A percentile compares a stretch with the other conserved stretches of the same genome.
Evolutionary conservation across 345 rosid species (phyloP).

Genomic region (Lepidium sativum): DNA sequence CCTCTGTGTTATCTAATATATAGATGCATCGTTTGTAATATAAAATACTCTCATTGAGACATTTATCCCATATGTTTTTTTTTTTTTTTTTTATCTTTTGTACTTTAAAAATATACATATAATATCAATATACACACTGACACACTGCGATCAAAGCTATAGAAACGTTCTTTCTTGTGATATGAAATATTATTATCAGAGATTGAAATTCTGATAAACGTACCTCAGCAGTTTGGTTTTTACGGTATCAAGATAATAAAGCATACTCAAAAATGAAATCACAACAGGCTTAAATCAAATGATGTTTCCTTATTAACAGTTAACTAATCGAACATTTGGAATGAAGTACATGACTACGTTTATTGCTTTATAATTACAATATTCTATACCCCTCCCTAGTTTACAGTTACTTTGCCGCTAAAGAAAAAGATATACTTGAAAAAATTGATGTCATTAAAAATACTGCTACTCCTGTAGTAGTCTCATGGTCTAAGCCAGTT

Average conservation of each 20-base stretch:
- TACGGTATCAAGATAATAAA: no score
- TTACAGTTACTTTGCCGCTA: slow-evolving; percentile 14
- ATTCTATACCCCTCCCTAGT: neutral
- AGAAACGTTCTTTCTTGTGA: neutral
- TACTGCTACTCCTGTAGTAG: neutral
- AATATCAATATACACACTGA: neutral
- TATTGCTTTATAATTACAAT: slow-evolving; percentile 12
- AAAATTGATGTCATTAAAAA: neutral
- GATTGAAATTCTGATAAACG: neutral
- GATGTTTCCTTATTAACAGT: slow-evolving; percentile 1
- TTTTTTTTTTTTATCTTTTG: slow-evolving; percentile 11
- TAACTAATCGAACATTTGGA: neutral
- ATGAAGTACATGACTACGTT: neutral
- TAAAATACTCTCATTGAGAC: neutral
- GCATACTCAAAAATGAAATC: no score
- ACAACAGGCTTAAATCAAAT: neutral
- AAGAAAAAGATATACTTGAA: neutral
- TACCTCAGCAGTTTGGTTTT: no score
- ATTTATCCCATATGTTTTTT: slow-evolving; percentile 8
- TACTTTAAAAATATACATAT: neutral
- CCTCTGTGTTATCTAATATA: slow-evolving; percentile 7
- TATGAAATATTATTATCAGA: neutral
- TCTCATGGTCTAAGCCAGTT: neutral
- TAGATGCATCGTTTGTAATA: neutral
- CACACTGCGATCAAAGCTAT: slow-evolving; percentile 1